Evolutionary conservation across 805 yeast species (phyloP), one percentile per base, ranked within the genome.

Genomic region (Suhomyces faveliae): DNA sequence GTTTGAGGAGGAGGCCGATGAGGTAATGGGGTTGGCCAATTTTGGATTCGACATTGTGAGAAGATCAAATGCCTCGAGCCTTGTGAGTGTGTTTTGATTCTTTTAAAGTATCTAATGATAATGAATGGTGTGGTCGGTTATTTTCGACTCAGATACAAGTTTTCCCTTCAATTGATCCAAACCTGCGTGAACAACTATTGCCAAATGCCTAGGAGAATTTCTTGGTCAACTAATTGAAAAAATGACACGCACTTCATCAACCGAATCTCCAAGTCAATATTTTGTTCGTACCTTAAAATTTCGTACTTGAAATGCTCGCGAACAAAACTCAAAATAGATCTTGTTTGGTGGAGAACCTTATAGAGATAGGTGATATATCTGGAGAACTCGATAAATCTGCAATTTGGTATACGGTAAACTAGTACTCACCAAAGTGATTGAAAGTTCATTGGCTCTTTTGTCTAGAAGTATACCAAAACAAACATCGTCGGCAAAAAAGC

Each of bases 181-280:
- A 27, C 7, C 30, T 27, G 30, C 8, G 30, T 15, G 37, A 15
- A 17, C n/a, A 8, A 33, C 21, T 17, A 33, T 10, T 11, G 12
- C 7, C 21, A 9, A 17, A 13, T 33, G 21, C 8, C n/a, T 9
- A 15, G 21, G 7, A 9, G 37, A 15, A 15, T 5, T 17, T 8
- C 37, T 17, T 15, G 9, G 10, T 33, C 20, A 15, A 33, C 21
- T 33, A 9, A 33, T 17, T 3, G 37, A 17, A 20, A 33, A 33
- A 33, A 33, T 33, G 37, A 33, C 37, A 33, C 37, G 37, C 35
- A 33, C 37, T 33, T 12, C 37, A 17, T 33, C 37, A 17, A 33
- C 4, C 5, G 21, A 11, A 33, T 33, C 37, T 33, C 15, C 7
- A 15, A 33, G 21, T 17, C 37, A 10, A 33, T 33, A 33, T 33